These are phyloP conservation scores for Cladophialophora exuberans DNA, from an alignment of 2,329 filamentous ascomycete genomes.

Conservation along the genomic window DNA sequence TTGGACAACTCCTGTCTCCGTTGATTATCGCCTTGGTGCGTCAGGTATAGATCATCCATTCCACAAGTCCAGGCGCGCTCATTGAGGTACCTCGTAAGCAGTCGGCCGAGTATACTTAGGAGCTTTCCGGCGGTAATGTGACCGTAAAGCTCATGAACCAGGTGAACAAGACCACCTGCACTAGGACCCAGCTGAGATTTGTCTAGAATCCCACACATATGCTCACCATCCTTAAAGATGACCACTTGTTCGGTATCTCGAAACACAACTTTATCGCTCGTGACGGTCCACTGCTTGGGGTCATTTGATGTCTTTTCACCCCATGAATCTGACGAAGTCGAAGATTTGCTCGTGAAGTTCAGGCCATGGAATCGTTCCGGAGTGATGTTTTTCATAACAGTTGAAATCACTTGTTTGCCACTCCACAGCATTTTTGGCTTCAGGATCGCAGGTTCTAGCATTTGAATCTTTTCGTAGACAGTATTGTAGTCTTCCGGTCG, in stretches of 20 bases:
- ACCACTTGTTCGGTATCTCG: conserved; percentile 74
- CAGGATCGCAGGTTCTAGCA: conserved; percentile 77
- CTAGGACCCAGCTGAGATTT: conserved; percentile 92
- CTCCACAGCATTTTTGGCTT: conserved; percentile 87
- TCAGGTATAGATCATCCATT: conserved; percentile 92
- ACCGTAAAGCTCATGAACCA: conserved; percentile 91
- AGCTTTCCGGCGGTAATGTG: conserved; percentile 83
- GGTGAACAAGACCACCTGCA: conserved; percentile 84
- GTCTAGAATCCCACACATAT: conserved; percentile 89
- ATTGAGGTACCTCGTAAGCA: conserved; percentile 86
- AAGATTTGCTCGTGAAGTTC: conserved; percentile 77
- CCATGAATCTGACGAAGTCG: conserved; percentile 80
- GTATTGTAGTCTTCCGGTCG: conserved; percentile 90
- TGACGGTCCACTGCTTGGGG: conserved; percentile 43
- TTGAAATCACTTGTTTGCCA: conserved; percentile 93
- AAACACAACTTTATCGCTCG: conserved; percentile 21
- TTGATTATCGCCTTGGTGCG: conserved; percentile 72
- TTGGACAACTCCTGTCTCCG: conserved; percentile 70
- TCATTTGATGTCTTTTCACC: conserved; percentile 54
- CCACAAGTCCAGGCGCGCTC: conserved; percentile 97
- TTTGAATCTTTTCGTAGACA: conserved; percentile 76
- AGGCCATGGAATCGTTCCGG: conserved; percentile 76
- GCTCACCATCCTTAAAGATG: conserved; percentile 81
- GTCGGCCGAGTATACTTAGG: conserved; percentile 83
- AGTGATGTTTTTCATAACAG: conserved; percentile 88